Base-by-base conservation (phyloP, 352 stramenopile genomes). In the Pythium rhizo-oryzae region DNA sequence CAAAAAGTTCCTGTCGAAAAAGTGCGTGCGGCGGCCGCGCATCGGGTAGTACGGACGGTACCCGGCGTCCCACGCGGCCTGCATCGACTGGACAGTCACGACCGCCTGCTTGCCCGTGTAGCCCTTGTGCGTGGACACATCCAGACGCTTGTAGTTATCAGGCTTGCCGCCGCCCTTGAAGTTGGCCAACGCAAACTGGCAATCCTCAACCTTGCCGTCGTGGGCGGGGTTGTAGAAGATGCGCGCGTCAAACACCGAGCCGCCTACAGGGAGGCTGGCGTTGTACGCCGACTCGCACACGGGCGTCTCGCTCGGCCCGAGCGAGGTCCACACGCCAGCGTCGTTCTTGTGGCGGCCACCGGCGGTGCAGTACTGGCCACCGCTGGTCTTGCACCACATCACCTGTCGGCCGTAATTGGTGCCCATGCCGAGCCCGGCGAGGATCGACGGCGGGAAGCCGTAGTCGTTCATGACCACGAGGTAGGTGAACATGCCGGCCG, bases 21-120 rank as follows among this genome's bases (percentile, higher is more conserved):
- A 98, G 2, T 87, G 87, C 25, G 88, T 96, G 25, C 87, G 87
- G 35, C 88, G 86, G 9, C 78, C 71, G 23, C 73, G 69, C 71
- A 95, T 91, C 8, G 93, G 93, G 23, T 97, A 93, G 77, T 97
- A 98, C 50, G 89, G 85, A 49, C 76, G 91, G 68, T 92, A 98
- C 2, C 81, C 84, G 8, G 68, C 51, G 2, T 62, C 55, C 52
- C 62, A 80, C 8, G 83, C 85, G 2, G 82, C 79, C 43, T 81
- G 57, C 85, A 93, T 93, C 8, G 85, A 78, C 57, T 93, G 85
- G 52, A 78, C 87, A 8, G 77, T 84, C 18, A 90, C 74, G 11
- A 91, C 70, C 13, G 74, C 46, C 8, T 60, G 67, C 53, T 76
- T 19, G 56, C 24, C 49, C 1, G 72, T 84, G 74, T 87, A 92